Conservation (phyloP, 225 moss, liverwort and hornwort species). For the Thuidium tamariscinum region DNA sequence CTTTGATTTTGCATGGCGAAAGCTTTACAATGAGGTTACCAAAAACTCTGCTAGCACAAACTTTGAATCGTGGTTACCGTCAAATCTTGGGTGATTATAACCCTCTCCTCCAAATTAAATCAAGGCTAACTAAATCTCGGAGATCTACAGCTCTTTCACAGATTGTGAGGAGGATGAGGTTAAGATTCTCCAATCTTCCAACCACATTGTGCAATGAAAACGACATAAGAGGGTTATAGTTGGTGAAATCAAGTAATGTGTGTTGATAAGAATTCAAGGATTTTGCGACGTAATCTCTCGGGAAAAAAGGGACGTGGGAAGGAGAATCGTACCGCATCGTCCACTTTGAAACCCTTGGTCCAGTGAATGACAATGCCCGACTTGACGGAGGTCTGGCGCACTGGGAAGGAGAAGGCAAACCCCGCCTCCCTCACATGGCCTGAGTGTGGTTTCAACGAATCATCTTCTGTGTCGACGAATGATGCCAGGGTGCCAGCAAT, state of each 20-base stretch:
- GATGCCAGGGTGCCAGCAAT: slow-evolving; percentile 67
- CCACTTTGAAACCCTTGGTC: slow-evolving; percentile 97
- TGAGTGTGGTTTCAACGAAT: slow-evolving; percentile 40
- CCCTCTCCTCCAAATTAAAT: not conserved
- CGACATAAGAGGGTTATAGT: not conserved
- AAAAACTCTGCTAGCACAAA: no score
- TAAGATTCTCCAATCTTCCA: not conserved
- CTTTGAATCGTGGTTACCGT: not conserved
- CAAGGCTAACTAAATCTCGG: not conserved
- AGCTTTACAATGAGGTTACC: not conserved
- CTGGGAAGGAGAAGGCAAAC: slow-evolving; percentile 93
- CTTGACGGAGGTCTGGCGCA: slow-evolving; percentile 83
- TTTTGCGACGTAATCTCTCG: not conserved
- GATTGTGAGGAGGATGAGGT: not conserved
- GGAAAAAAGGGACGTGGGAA: not conserved
- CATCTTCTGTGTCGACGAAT: slow-evolving; percentile 79
- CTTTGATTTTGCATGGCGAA: not conserved
- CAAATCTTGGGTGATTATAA: not conserved
- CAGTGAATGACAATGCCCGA: slow-evolving; percentile 90
- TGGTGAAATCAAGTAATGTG: not conserved
- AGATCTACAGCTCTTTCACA: not conserved
- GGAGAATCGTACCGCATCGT: slow-evolving; percentile 56
- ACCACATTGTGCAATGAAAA: not conserved
- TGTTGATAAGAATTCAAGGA: not conserved
- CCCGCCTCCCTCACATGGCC: slow-evolving; percentile 58